Evolutionary conservation across 1,284 basidiomycete species (phyloP).

Genomic region (Meripilus lineatus): DNA sequence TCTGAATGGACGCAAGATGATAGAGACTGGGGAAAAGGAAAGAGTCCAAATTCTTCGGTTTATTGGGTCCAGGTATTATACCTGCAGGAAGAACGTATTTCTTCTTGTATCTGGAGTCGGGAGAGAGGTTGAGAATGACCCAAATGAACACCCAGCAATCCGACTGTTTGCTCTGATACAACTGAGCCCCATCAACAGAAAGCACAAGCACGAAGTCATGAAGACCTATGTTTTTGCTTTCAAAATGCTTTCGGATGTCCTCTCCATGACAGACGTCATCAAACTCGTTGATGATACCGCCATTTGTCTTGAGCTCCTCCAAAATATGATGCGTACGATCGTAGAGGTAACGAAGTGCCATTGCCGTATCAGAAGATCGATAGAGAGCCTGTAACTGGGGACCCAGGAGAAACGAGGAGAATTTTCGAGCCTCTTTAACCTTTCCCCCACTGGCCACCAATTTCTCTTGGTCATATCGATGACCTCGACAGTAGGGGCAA

Average conservation of each 20-base stretch:
- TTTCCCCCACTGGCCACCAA: not conserved
- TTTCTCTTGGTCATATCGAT: constrained; percentile 18
- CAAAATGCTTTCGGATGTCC: no score
- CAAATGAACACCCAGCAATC: constrained; percentile 27
- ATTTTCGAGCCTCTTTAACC: constrained; percentile 13
- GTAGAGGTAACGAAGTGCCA: no score
- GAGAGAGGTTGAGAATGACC: constrained; percentile 20
- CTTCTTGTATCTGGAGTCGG: constrained; percentile 21
- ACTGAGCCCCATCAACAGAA: constrained; percentile 27
- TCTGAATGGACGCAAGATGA: constrained; percentile 18
- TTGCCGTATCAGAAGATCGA: constrained; percentile 14
- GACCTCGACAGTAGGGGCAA: constrained; percentile 20
- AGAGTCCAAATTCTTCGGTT: constrained; percentile 22
- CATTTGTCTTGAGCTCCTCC: no score
- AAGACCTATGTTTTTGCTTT: no score
- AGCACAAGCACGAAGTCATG: constrained; percentile 19
- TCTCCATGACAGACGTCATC: no score
- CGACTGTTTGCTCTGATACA: constrained; percentile 21
- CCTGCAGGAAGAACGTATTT: constrained; percentile 18
- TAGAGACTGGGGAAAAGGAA: constrained; percentile 20
- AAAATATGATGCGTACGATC: no score
- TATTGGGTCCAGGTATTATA: constrained; percentile 22
- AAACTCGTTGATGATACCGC: no score
- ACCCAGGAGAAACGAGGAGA: constrained; percentile 20
- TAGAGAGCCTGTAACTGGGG: constrained; percentile 21